Evolutionary conservation across 768 basidiomycete species (phyloP), one percentile per base, ranked within the genome.

Genomic region (Amanita inopinata): DNA sequence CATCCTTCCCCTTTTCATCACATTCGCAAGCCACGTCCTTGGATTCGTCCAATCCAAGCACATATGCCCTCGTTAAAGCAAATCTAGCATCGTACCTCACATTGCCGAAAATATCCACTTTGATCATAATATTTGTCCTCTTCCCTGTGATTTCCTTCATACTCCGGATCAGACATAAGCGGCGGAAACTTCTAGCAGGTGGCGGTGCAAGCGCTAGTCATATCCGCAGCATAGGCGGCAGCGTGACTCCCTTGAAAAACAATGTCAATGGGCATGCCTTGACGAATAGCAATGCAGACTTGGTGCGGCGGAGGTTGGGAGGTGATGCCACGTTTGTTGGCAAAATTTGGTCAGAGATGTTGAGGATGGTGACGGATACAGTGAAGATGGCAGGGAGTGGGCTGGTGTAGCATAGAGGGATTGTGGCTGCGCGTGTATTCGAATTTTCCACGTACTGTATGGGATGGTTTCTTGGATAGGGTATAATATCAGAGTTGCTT

Each of bases 341-440:
- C 11, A 61, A 60, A 24, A 60, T 72, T 23, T 80, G 80, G 76
- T 57, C 58, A 14, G 76, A 75, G 51, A 52, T 70, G 5, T 50
- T 72, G 3, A 66, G 69, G 32, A 75, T 69, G 4, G 64, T 88
- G 11, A 57, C 61, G 35, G 84, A 88, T 61, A 80, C 81, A 3
- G 68, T 83, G 23, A 70, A 66, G 51, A 87, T 88, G 84, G 84
- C 77, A 1, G 84, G 82, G 14, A 74, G 80, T 49, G 85, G 84
- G 14, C 59, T 85, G 46, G 80, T 80, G 33, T 85, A 43, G 32
- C n/a, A n/a, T n/a, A n/a, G n/a, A n/a, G n/a, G n/a, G n/a, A n/a
- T n/a, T n/a, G n/a, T n/a, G n/a, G n/a, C n/a, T n/a, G n/a, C n/a
- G n/a, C n/a, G n/a, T n/a, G n/a, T n/a, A n/a, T n/a, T n/a, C n/a